phyloP scores from a whole-genome alignment of 345 rosid species.

The Cardamine chenopodiifolia region DNA sequence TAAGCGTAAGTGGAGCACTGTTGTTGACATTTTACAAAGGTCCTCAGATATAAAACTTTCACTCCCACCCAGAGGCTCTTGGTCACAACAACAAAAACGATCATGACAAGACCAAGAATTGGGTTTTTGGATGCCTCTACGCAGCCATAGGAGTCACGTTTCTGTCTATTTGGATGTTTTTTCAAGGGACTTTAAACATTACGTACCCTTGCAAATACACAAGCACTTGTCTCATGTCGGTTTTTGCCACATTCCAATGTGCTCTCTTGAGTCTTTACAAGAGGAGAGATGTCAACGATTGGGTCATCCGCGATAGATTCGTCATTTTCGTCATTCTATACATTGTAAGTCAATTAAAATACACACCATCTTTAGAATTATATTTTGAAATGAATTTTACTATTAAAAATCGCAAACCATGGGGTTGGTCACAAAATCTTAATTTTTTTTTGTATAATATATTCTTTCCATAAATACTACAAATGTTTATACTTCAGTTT shows the following conservation, averaged over 20 bases:
- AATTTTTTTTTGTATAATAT: too few species aligned
- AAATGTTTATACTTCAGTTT: too few species aligned
- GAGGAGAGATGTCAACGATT: constrained; percentile 41
- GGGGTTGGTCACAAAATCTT: too few species aligned
- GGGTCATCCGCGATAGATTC: constrained; percentile 53
- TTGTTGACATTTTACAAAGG: constrained; percentile 57
- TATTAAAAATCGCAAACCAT: too few species aligned
- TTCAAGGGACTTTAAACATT: constrained; percentile 52
- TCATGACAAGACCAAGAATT: constrained; percentile 32
- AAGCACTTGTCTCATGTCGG: constrained; percentile 63
- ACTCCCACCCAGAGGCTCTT: constrained; percentile 13
- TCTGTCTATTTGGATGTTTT: constrained; percentile 61
- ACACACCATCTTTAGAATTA: neutral
- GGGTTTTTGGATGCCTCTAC: constrained; percentile 54
- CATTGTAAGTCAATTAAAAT: constrained; percentile 46
- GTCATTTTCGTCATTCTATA: constrained; percentile 51
- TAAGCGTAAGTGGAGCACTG: constrained; percentile 60
- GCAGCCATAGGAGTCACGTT: constrained; percentile 48
- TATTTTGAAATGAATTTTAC: neutral
- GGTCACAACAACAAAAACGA: neutral
- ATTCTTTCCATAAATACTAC: too few species aligned
- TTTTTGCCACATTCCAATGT: constrained; percentile 60
- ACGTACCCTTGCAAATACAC: constrained; percentile 65
- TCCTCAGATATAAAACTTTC: constrained; percentile 41
- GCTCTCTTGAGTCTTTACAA: constrained; percentile 53